Evolutionary conservation across 140 eudicot genomes (phyloP).

Genomic region (Senecio squalidus): DNA sequence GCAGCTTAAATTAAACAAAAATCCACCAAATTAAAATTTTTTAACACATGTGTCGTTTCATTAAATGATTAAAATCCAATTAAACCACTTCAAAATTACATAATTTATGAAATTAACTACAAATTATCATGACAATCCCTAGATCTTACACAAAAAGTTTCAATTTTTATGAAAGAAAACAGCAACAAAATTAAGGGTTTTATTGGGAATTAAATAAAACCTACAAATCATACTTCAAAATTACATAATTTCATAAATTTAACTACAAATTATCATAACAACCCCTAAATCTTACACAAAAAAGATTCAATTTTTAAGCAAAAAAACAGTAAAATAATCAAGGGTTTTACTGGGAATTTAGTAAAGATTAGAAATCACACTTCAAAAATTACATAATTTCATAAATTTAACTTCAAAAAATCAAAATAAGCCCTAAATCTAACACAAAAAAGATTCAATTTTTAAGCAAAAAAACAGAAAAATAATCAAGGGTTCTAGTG

Average conservation of each 20-base stretch:
- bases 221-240: too few relatives aligned
- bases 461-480: constrained; percentile 3
- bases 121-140: not conserved
- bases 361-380: too few relatives aligned
- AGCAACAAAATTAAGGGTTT: not conserved
- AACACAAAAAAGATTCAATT: not conserved
- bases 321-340: not conserved
- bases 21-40: too few relatives aligned
- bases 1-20: too few relatives aligned
- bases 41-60: too few relatives aligned
- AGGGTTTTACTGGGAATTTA: not conserved
- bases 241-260: not conserved
- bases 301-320: not conserved
- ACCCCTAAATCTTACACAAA: constrained; percentile 11
- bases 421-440: constrained; percentile 14
- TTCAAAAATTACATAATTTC: not conserved
- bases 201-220: not conserved
- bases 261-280: not conserved
- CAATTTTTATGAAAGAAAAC: not conserved
- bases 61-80: not conserved
- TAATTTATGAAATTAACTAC: too few relatives aligned
- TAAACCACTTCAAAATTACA: not conserved
- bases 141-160: not conserved
- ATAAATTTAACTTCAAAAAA: not conserved
- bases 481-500: constrained; percentile 6